Percentiles rank a stretch among this genome's conserved stretches.
These are phyloP conservation scores for Xylaria sp. DNA, from an alignment of 2,329 filamentous ascomycete genomes.

Conservation along the genomic window DNA sequence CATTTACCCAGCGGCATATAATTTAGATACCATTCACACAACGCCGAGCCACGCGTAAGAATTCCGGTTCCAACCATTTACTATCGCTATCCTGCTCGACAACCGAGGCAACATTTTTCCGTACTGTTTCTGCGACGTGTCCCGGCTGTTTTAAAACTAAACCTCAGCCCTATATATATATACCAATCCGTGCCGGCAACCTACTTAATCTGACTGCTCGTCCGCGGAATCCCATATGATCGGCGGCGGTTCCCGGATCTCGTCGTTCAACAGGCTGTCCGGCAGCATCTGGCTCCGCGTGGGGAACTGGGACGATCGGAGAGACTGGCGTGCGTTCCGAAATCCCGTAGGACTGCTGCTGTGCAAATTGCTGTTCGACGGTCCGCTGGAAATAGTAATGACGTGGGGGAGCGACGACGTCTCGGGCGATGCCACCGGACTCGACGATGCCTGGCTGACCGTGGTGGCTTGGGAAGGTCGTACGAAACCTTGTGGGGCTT, in stretches of 20 bases:
- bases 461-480: slow-evolving; percentile 49
- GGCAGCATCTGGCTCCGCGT: slow-evolving; percentile 58
- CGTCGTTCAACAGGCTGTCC: slow-evolving; percentile 47
- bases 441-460: slow-evolving; percentile 42
- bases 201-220: slow-evolving; percentile 36
- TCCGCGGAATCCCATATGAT: slow-evolving; percentile 50
- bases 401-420: slow-evolving; percentile 32
- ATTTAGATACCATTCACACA: too few species aligned
- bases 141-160: background rate
- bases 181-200: background rate
- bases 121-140: background rate
- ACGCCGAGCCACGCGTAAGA: slow-evolving; percentile 2
- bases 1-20: too few species aligned
- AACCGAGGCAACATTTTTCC: too few species aligned
- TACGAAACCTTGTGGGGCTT: slow-evolving; percentile 25
- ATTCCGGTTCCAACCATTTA: too few species aligned
- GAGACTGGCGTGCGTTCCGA: slow-evolving; percentile 26
- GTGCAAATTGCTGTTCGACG: slow-evolving; percentile 3
- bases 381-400: slow-evolving; percentile 22
- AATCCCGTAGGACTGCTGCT: slow-evolving; percentile 25
- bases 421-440: slow-evolving; percentile 35
- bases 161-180: background rate
- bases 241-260: slow-evolving; percentile 41
- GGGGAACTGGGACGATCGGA: slow-evolving; percentile 51
- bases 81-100: background rate